Evolutionary conservation across 148 eudicot genomes (phyloP).

Genomic region (Beta vulgaris): DNA sequence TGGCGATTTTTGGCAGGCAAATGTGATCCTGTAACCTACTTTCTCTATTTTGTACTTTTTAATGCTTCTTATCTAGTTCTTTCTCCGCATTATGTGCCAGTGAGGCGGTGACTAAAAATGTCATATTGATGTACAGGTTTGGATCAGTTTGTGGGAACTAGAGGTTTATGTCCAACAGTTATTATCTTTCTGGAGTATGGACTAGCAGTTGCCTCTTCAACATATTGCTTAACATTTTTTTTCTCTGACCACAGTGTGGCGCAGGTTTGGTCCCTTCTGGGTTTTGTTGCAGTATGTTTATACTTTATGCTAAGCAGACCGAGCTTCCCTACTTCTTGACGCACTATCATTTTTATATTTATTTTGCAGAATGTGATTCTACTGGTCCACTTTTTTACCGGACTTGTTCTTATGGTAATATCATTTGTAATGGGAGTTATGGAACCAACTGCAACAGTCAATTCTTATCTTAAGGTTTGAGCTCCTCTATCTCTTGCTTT

Average conservation of each 20-base stretch:
- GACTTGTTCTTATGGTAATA: conserved; percentile 88
- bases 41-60: not conserved
- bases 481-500: not conserved
- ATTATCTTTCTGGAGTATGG: conserved; percentile 79
- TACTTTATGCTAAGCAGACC: conserved; percentile 8
- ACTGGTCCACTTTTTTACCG: conserved; percentile 81
- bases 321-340: not conserved
- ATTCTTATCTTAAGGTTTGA: conserved; percentile 85
- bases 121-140: conserved; percentile 44
- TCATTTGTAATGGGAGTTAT: conserved; percentile 92
- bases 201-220: conserved; percentile 90
- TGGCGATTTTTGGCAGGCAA: not conserved
- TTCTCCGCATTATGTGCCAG: too few species aligned
- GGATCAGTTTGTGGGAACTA: conserved; percentile 84
- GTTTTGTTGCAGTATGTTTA: conserved; percentile 18
- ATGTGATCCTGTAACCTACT: not conserved
- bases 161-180: conserved; percentile 62
- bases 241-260: conserved; percentile 90
- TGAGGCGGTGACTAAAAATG: too few species aligned
- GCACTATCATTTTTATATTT: not conserved
- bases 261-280: conserved; percentile 48
- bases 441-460: conserved; percentile 57
- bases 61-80: not conserved
- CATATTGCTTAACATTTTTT: conserved; percentile 93
- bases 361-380: conserved; percentile 83